phyloP scores from a whole-genome alignment of 2,329 filamentous ascomycete genomes.

The Colletotrichum acutatum region DNA sequence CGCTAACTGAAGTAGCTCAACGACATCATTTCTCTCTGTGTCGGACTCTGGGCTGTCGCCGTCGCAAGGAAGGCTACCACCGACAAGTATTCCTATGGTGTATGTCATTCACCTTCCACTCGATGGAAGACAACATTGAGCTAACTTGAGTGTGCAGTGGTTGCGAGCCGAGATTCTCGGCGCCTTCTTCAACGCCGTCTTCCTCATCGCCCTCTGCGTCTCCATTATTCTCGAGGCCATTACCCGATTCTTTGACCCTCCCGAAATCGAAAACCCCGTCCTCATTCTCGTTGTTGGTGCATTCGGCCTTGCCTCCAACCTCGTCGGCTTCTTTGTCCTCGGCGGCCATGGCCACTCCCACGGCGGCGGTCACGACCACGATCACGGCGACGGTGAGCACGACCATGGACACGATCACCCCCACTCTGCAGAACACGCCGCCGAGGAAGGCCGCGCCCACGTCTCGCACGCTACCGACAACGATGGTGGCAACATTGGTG shows the following conservation, averaged over 20 bases:
- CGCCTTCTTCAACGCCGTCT: slow-evolving; percentile 96
- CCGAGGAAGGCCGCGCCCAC: slow-evolving; percentile 63
- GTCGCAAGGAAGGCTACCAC: slow-evolving; percentile 87
- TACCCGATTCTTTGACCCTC: slow-evolving; percentile 90
- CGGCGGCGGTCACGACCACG: slow-evolving; percentile 57
- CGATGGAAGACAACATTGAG: not conserved
- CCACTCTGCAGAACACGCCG: slow-evolving; percentile 51
- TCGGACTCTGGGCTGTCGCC: slow-evolving; percentile 95
- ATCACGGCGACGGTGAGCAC: slow-evolving; percentile 60
- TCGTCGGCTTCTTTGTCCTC: slow-evolving; percentile 89
- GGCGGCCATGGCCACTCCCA: slow-evolving; percentile 93
- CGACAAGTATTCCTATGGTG: slow-evolving; percentile 94
- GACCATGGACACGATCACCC: slow-evolving; percentile 44
- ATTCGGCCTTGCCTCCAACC: slow-evolving; percentile 86
- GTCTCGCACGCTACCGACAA: slow-evolving; percentile 59
- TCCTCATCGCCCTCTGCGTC: slow-evolving; percentile 94
- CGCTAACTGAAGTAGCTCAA: slow-evolving; percentile 73
- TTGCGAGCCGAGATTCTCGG: slow-evolving; percentile 96
- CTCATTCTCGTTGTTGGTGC: slow-evolving; percentile 92
- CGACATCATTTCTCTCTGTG: slow-evolving; percentile 93
- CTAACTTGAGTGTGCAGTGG: slow-evolving; percentile 68
- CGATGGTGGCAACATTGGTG: slow-evolving; percentile 67
- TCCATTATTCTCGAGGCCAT: slow-evolving; percentile 97
- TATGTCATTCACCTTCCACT: slow-evolving; percentile 56
- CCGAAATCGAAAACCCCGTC: slow-evolving; percentile 84